These are phyloP conservation scores for Cutaneotrichosporon curvatum DNA, from an alignment of 1,284 basidiomycete genomes.

Conservation along the genomic window DNA sequence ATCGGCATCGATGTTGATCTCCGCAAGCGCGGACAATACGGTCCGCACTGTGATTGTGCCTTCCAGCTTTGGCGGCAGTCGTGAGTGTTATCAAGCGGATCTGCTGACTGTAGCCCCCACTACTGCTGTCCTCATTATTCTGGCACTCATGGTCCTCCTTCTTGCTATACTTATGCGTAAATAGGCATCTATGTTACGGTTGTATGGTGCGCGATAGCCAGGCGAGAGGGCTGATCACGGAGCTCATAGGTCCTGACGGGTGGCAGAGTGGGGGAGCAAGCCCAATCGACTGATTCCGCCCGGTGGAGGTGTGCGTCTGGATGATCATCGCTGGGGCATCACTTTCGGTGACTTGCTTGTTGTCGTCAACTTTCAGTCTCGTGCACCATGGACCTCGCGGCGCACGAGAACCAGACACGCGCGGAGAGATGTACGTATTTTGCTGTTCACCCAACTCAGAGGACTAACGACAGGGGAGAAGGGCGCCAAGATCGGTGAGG, in stretches of 20 bases:
- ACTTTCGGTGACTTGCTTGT: too few relatives aligned
- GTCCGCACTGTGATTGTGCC: constrained; percentile 76
- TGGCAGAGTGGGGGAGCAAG: too few relatives aligned
- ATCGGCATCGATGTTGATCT: constrained; percentile 70
- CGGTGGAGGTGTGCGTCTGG: too few relatives aligned
- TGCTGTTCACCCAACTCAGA: not conserved
- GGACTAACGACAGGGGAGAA: constrained; percentile 50
- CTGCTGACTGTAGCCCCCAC: not conserved
- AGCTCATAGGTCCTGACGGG: too few relatives aligned
- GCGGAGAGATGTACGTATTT: constrained; percentile 31
- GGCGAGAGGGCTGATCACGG: too few relatives aligned
- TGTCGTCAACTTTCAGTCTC: too few relatives aligned
- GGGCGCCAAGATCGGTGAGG: constrained; percentile 86
- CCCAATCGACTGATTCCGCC: too few relatives aligned
- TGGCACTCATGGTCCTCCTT: constrained; percentile 8
- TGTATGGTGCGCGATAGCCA: not conserved
- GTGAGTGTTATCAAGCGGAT: constrained; percentile 25
- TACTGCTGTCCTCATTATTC: constrained; percentile 3
- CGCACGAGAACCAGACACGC: constrained; percentile 31
- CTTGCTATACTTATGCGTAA: constrained; percentile 6
- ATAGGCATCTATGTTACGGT: not conserved
- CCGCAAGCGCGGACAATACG: constrained; percentile 85
- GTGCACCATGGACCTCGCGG: constrained; percentile 39
- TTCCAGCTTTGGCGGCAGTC: constrained; percentile 33
- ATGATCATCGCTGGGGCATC: too few relatives aligned